These are phyloP conservation scores for Wallacemonas sp. DNA, from an alignment of 208 protist genomes.

Conservation along the genomic window DNA sequence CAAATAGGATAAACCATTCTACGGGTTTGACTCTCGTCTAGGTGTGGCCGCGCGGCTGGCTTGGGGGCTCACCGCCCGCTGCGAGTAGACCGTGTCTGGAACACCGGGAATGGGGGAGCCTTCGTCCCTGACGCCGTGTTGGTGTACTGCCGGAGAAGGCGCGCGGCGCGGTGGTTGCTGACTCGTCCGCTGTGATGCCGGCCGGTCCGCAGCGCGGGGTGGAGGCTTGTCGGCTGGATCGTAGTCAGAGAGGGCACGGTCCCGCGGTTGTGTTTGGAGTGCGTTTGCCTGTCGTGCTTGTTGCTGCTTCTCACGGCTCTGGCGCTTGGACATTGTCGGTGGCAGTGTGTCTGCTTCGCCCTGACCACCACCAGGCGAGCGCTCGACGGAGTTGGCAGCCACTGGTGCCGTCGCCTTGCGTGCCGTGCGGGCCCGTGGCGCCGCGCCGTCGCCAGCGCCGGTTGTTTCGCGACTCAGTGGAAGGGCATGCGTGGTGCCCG, in stretches of 20 bases:
- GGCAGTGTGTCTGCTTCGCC: background rate
- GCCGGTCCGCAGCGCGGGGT: no score
- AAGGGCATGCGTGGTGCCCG: background rate
- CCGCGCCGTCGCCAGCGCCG: background rate
- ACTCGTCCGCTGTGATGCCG: no score
- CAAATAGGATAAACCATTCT: background rate
- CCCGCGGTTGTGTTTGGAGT: no score
- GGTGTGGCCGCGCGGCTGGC: background rate
- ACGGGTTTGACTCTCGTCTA: background rate
- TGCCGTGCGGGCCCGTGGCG: background rate
- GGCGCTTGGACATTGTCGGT: constrained; percentile 2
- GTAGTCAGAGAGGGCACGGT: background rate
- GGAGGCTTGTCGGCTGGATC: background rate
- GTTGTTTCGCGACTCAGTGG: background rate
- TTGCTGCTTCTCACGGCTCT: constrained; percentile 1
- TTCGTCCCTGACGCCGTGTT: constrained; percentile 2
- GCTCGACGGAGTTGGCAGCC: background rate
- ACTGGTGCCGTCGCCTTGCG: constrained; percentile 2
- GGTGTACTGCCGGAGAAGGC: background rate
- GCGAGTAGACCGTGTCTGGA: constrained; percentile 6
- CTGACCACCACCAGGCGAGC: background rate
- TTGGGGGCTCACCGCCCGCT: background rate
- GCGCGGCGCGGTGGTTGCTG: no score
- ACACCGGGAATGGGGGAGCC: constrained; percentile 4
- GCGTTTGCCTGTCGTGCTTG: background rate